phyloP scores from a whole-genome alignment of 2,329 filamentous ascomycete species.

The Nigrospora osmanthi region DNA sequence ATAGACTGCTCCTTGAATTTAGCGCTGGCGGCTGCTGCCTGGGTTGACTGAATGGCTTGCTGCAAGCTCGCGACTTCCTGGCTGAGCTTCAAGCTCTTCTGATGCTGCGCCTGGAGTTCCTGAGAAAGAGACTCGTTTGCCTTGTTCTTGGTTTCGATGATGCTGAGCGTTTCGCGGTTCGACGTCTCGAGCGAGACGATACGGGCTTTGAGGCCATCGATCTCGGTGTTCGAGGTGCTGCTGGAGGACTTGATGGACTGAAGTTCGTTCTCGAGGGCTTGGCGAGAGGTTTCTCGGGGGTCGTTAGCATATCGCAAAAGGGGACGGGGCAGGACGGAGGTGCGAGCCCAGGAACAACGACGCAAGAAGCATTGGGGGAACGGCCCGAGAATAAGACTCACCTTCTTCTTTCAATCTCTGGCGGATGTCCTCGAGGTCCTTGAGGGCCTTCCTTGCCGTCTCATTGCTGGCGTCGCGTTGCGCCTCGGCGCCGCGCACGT shows the following conservation, averaged over 20 bases:
- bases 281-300: constrained; percentile 62
- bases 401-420: constrained; percentile 78
- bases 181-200: constrained; percentile 83
- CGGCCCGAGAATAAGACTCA: constrained; percentile 28
- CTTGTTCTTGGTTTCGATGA: constrained; percentile 83
- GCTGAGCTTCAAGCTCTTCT: constrained; percentile 76
- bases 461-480: constrained; percentile 76
- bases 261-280: constrained; percentile 73
- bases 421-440: constrained; percentile 74
- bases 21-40: constrained; percentile 69
- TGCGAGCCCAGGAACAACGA: too few species aligned
- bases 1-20: constrained; percentile 88
- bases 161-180: constrained; percentile 81
- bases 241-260: constrained; percentile 69
- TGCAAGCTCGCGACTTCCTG: constrained; percentile 77
- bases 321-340: too few species aligned
- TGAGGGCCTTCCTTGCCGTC: constrained; percentile 73
- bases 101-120: constrained; percentile 81
- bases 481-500: constrained; percentile 73
- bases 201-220: constrained; percentile 70
- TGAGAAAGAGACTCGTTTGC: constrained; percentile 80
- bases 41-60: constrained; percentile 74
- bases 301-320: constrained; percentile 6
- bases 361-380: too few species aligned
- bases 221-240: constrained; percentile 65